Conservation (phyloP, 257 asterid genomes). For the Scutellaria galericulata region DNA sequence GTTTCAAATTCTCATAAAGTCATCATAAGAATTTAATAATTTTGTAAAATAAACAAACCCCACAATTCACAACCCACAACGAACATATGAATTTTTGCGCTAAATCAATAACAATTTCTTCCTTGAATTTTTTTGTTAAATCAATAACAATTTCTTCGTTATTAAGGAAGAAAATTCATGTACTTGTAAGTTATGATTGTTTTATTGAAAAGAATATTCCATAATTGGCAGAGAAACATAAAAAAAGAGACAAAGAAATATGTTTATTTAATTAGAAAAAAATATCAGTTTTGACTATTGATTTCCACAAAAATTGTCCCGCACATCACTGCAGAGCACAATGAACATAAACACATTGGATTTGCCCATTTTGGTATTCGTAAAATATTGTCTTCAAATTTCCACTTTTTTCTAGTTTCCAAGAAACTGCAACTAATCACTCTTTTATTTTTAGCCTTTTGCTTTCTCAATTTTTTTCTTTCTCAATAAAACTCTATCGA, state of each 20-base stretch:
- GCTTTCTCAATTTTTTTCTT: not conserved
- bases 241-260: too few species aligned
- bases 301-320: conserved; percentile 15
- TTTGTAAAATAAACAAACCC: too few species aligned
- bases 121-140: too few species aligned
- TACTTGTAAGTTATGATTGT: not conserved
- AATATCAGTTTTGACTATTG: conserved; percentile 1
- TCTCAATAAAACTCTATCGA: not conserved
- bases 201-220: not conserved
- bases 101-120: not conserved
- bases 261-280: not conserved
- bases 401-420: conserved; percentile 14
- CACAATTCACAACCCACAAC: too few species aligned
- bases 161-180: not conserved
- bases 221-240: not conserved
- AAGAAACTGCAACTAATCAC: not conserved
- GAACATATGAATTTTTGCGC: too few species aligned
- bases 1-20: too few species aligned
- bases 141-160: not conserved
- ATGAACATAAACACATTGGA: conserved; percentile 8
- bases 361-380: conserved; percentile 1
- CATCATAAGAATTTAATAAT: too few species aligned
- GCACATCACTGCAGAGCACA: conserved; percentile 8
- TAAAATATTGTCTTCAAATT: not conserved
- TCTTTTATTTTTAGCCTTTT: not conserved